phyloP scores from a whole-genome alignment of 306 rosid species.

The Adenanthera pavonina region DNA sequence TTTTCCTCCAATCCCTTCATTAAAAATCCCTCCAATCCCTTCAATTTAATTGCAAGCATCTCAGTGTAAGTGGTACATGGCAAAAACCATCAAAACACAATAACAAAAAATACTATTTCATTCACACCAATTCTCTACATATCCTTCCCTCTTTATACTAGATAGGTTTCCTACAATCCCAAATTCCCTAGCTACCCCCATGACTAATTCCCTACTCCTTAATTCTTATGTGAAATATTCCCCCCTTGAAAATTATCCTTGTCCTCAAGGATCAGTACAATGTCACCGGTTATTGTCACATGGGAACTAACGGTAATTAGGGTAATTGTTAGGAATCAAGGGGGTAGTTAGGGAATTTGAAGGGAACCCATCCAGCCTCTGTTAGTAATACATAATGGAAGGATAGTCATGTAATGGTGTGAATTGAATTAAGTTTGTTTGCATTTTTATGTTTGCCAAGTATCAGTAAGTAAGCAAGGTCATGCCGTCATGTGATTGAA shows the following conservation, averaged over 20 bases:
- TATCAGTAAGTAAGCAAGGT: not conserved
- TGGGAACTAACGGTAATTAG: not conserved
- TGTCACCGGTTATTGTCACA: too few relatives aligned
- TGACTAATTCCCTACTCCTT: not conserved
- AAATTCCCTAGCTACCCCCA: not conserved
- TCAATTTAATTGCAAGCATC: not conserved
- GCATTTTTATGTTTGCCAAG: not conserved
- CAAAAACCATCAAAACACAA: not conserved
- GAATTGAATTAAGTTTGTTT: not conserved
- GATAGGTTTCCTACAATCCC: not conserved
- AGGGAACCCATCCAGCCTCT: not conserved
- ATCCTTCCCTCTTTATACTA: not conserved
- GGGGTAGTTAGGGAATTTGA: not conserved
- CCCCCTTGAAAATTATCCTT: not conserved
- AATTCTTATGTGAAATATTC: not conserved
- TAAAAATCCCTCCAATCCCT: too few relatives aligned
- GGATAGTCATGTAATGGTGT: not conserved
- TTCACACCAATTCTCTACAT: not conserved
- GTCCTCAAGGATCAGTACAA: too few relatives aligned
- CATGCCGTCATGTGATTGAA: not conserved
- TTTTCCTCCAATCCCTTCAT: too few relatives aligned
- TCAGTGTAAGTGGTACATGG: not conserved
- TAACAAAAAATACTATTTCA: not conserved
- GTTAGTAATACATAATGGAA: not conserved
- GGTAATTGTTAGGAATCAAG: not conserved